These are phyloP conservation scores for Fusarium cicatricum DNA, from an alignment of 2,329 filamentous ascomycete species.

Conservation along the genomic window DNA sequence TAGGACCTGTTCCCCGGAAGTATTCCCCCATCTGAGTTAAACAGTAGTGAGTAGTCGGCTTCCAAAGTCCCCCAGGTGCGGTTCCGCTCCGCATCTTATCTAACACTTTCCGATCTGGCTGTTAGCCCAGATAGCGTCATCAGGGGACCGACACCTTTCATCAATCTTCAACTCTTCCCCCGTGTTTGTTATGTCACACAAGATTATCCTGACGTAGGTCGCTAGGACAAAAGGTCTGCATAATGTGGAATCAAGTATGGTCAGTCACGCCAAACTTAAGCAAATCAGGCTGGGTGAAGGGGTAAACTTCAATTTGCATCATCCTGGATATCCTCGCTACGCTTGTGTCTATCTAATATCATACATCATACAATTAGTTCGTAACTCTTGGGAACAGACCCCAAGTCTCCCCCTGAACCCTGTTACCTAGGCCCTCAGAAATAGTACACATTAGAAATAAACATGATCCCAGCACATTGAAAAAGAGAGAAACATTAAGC, in stretches of 20 bases:
- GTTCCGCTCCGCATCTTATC: constrained; percentile 27
- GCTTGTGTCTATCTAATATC: constrained; percentile 22
- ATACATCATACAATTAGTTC: constrained; percentile 30
- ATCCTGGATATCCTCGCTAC: constrained; percentile 16
- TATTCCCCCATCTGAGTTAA: neutral
- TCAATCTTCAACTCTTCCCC: constrained; percentile 5
- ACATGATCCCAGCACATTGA: constrained; percentile 21
- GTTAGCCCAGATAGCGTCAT: constrained; percentile 34
- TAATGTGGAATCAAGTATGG: constrained; percentile 3
- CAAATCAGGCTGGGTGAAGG: neutral
- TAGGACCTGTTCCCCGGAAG: neutral
- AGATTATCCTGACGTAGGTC: constrained; percentile 29
- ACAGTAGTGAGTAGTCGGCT: neutral
- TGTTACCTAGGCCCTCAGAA: constrained; percentile 14
- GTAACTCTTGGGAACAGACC: constrained; percentile 13
- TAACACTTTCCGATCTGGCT: constrained; percentile 7
- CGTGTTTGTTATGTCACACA: constrained; percentile 13
- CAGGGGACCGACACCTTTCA: constrained; percentile 11
- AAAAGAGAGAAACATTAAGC: constrained; percentile 8
- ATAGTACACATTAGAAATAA: neutral
- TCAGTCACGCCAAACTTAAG: constrained; percentile 4
- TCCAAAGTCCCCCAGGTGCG: constrained; percentile 9
- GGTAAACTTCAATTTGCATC: constrained; percentile 10
- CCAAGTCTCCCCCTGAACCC: constrained; percentile 10
- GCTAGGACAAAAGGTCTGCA: constrained; percentile 6